Evolutionary conservation across 176 grass and related monocot species (phyloP), one percentile per base, ranked within the genome.

Genomic region (Oropetium thomaeum): DNA sequence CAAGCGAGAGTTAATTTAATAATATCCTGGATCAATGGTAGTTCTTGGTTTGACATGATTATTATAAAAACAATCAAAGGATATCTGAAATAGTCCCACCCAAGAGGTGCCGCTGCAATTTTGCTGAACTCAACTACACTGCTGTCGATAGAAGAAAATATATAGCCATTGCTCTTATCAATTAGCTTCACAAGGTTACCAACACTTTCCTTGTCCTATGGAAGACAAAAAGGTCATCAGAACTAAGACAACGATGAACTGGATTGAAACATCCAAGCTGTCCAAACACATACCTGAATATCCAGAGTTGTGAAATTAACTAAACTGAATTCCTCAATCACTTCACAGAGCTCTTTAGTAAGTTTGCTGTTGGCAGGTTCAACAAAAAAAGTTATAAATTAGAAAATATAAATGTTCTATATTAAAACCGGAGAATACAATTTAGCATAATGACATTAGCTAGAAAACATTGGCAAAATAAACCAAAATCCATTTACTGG

Each of bases 71-170:
- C 7, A 37, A 84, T 58, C 40, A 86, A 89, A 98, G 91, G 95
- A 98, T 92, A 98, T 98, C 95, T 89, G 72, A 84, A 92, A 43
- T 98, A 98, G 69, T 94, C 95, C 91, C 91, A 98, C 65, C 89
- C 81, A 73, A 92, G 84, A 42, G 91, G 86, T 1, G 81, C 83
- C 0, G 79, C 95, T 9, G 91, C 91, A 76, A 94, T 86, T 85
- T 98, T 98, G 81, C 95, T 98, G 26, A 94, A 94, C 47, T 94
- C 95, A 51, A 98, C 74, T 1, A 81, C 89, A 27, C 91, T 98
- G 42, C 76, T 88, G 72, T 98, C 86, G 38, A 94, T 94, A 64
- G 86, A 79, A 40, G 88, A 85, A 79, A 98, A 94, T 86, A 98
- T 89, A 87, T 98, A 98, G 27, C 91, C 91, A 72, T 94, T 94